Base-by-base conservation (phyloP, 2,329 filamentous ascomycete genomes). In the Septoria linicola region DNA sequence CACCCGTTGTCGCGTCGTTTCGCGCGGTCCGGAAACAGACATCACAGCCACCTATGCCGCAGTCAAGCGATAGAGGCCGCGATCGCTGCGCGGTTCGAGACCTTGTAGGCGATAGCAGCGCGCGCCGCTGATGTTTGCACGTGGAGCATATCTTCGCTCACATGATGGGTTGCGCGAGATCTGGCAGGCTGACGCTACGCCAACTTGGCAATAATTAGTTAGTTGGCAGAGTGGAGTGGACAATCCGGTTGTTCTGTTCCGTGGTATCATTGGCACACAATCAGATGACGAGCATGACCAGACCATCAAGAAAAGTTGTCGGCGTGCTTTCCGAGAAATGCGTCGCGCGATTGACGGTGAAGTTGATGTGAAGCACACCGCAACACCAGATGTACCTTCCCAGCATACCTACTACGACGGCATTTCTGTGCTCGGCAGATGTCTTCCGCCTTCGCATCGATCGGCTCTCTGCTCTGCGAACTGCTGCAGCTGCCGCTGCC, bases 41-140 rank as follows among this genome's bases (percentile, higher is more conserved):
- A 39, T 47, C 34, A 39, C 31, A 27, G 23, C 21, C 43, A 27
- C 41, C 23, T 47, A 34, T 37, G 32, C 43, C 42, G 42, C 32
- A 25, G 21, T 13, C 20, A 45, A 47, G 43, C 43, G 43, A 43
- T 27, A 25, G 43, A 37, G 32, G 32, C 43, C 19, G 20, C 21
- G 32, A 37, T 39, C 43, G 41, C 41, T 41, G 25, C 23, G 23
- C 5, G 5, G 23, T 10, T 13, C 31, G 14, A 34, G 31, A 5
- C 31, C 35, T 14, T 5, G 8, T 19, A 39, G 17, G 14, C 16
- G 35, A 19, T 17, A 19, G 19, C 4, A 36, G 34, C n/a, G 10
- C 3, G 19, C 34, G 34, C 34, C 44, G 34, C 44, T 40, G 25
- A 47, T 46, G 34, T 46, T 47, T 34, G 43, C 43, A 46, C 34